Evolutionary conservation across 2,329 filamentous ascomycete genomes (phyloP).

Genomic region (Ascomycota sp.): DNA sequence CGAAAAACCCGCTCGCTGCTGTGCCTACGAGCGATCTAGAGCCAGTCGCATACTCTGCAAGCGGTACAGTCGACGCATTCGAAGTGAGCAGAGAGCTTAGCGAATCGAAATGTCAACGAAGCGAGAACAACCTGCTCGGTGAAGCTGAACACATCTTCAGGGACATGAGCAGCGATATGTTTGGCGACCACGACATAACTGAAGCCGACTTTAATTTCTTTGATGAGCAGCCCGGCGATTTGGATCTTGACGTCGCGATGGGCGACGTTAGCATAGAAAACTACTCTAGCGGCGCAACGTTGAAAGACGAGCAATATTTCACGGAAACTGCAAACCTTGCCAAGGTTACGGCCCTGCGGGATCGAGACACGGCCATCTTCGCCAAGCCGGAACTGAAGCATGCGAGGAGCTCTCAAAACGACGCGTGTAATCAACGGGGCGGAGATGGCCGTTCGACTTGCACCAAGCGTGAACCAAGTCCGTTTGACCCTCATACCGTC

Average conservation of each 20-base stretch:
- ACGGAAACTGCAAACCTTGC: conserved; percentile 3
- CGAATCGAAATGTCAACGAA: conserved; percentile 25
- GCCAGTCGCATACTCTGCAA: conserved; percentile 5
- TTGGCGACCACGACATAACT: conserved; percentile 54
- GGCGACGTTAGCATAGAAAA: conserved; percentile 5
- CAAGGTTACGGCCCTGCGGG: conserved; percentile 4
- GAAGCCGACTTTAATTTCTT: conserved; percentile 76
- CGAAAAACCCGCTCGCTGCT: conserved; percentile 21
- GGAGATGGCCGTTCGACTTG: conserved; percentile 11
- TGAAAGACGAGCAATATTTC: conserved; percentile 4
- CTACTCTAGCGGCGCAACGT: conserved; percentile 3
- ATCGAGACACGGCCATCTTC: conserved; percentile 20
- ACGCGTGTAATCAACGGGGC: conserved; percentile 15
- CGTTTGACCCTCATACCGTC: conserved; percentile 36
- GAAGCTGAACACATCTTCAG: conserved; percentile 43
- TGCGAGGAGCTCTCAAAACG: conserved; percentile 30
- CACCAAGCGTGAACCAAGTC: conserved; percentile 32
- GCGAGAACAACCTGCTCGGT: conserved; percentile 19
- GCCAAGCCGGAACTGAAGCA: conserved; percentile 39
- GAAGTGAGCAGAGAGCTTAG: conserved; percentile 11
- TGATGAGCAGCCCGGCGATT: conserved; percentile 35
- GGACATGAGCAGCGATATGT: conserved; percentile 48
- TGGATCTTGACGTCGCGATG: conserved; percentile 16
- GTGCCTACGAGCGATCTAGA: conserved; percentile 12
- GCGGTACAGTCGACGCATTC: conserved; percentile 5